These are phyloP conservation scores for Clavaria fumosa DNA, from an alignment of 768 basidiomycete genomes.

Conservation along the genomic window DNA sequence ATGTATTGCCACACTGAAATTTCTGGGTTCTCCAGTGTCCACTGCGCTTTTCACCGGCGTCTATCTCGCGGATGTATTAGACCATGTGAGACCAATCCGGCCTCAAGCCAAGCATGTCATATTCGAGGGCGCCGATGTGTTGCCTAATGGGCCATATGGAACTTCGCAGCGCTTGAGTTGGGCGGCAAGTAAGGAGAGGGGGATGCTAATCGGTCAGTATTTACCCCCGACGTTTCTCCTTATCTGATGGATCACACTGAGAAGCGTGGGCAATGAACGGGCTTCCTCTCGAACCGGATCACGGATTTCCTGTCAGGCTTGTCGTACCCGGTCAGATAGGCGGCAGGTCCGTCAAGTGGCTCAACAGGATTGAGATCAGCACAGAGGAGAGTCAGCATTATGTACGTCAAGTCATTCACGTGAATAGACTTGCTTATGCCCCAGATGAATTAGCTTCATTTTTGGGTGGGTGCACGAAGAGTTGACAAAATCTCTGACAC, in stretches of 20 bases:
- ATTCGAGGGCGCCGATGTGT: constrained; percentile 41
- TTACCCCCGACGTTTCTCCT: no score
- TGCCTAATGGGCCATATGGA: constrained; percentile 48
- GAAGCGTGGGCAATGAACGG: constrained; percentile 45
- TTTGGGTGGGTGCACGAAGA: neutral
- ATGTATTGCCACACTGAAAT: neutral
- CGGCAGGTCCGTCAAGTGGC: constrained; percentile 46
- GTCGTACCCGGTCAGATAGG: constrained; percentile 51
- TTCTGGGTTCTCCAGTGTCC: constrained; percentile 17
- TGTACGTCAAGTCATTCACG: constrained; percentile 14
- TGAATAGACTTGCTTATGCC: neutral
- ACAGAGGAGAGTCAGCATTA: constrained; percentile 37
- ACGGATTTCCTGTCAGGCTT: constrained; percentile 50
- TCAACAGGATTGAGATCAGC: constrained; percentile 37
- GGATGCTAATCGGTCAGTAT: constrained; percentile 31
- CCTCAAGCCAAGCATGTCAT: constrained; percentile 31
- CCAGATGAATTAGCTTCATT: neutral
- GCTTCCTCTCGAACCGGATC: constrained; percentile 40
- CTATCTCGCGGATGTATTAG: constrained; percentile 37
- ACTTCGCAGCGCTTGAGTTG: constrained; percentile 33
- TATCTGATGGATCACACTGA: constrained; percentile 24
- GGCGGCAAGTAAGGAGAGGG: constrained; percentile 28
- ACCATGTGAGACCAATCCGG: constrained; percentile 24
- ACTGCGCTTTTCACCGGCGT: constrained; percentile 50
- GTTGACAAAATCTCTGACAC: neutral